Percentiles rank a stretch among this genome's conserved stretches.
Conservation (phyloP, 2,329 filamentous ascomycete genomes). For the Alternaria solani region DNA sequence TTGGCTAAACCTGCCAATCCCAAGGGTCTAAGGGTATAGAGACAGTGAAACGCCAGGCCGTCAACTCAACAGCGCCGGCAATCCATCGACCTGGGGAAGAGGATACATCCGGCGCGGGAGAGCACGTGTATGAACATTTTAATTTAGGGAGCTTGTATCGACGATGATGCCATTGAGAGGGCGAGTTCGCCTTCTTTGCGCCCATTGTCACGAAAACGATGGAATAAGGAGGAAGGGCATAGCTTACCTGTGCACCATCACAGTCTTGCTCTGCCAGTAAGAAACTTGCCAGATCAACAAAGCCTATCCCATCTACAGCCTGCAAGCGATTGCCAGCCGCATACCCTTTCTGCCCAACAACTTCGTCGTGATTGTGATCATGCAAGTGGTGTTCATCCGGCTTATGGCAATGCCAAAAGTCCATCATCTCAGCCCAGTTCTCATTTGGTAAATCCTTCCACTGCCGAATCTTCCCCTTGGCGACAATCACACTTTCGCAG, state of each 20-base stretch:
- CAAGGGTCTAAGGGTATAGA: constrained; percentile 40
- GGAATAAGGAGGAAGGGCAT: not conserved
- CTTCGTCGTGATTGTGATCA: constrained; percentile 51
- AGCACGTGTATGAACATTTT: constrained; percentile 44
- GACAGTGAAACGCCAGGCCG: constrained; percentile 46
- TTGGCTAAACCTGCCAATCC: constrained; percentile 44
- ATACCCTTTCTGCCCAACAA: constrained; percentile 68
- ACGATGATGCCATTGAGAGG: constrained; percentile 59
- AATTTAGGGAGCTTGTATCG: constrained; percentile 68
- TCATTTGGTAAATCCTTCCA: constrained; percentile 97
- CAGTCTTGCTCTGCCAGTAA: constrained; percentile 76
- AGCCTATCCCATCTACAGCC: constrained; percentile 71
- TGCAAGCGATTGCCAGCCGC: constrained; percentile 79
- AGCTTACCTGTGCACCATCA: constrained; percentile 54
- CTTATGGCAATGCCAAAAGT: constrained; percentile 99
- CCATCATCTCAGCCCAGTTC: constrained; percentile 99
- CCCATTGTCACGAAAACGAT: constrained; percentile 43
- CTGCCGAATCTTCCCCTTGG: constrained; percentile 41
- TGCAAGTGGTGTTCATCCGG: constrained; percentile 70
- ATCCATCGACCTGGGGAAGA: constrained; percentile 44
- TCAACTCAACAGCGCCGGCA: constrained; percentile 34
- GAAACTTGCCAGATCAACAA: constrained; percentile 83
- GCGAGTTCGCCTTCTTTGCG: constrained; percentile 65
- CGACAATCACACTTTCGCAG: constrained; percentile 33
- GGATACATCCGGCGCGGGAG: constrained; percentile 33